Conservation (phyloP, 2,329 filamentous ascomycete species). For the Colletotrichum lindemuthianum region DNA sequence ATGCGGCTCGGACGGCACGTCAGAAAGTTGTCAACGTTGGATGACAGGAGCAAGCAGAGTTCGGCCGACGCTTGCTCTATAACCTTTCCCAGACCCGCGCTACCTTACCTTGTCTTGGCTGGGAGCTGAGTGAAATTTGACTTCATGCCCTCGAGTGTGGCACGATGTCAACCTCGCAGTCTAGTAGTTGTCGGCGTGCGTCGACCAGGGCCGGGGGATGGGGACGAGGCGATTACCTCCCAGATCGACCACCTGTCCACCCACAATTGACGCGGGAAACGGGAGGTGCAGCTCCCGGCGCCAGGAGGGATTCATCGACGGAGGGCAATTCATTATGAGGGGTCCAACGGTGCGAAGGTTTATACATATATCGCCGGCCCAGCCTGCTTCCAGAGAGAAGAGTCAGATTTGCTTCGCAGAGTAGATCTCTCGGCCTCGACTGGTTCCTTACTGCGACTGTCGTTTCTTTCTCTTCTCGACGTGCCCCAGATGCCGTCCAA, state of each 20-base stretch:
- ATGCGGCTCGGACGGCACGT: slow-evolving; percentile 15
- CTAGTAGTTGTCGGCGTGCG: background rate
- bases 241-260: slow-evolving; percentile 5
- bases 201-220: slow-evolving; percentile 11
- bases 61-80: background rate
- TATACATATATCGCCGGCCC: slow-evolving; percentile 7
- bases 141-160: too few relatives aligned
- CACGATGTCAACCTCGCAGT: too few relatives aligned
- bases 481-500: slow-evolving; percentile 15
- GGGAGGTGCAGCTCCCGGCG: slow-evolving; percentile 23
- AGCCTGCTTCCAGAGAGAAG: slow-evolving; percentile 3
- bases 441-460: background rate
- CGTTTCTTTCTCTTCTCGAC: background rate
- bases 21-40: slow-evolving; percentile 22
- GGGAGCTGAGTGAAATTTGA: too few relatives aligned
- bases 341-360: background rate
- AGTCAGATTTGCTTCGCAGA: slow-evolving; percentile 8
- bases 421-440: slow-evolving; percentile 20
- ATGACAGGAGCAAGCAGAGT: slow-evolving; percentile 22
- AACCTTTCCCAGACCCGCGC: background rate
- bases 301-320: slow-evolving; percentile 34
- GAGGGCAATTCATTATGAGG: background rate
- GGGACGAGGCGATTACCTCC: slow-evolving; percentile 16
- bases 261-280: slow-evolving; percentile 1
- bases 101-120: slow-evolving; percentile 9